phyloP scores from a whole-genome alignment of 805 yeast genomes.

The Nakazawaea ernobii region DNA sequence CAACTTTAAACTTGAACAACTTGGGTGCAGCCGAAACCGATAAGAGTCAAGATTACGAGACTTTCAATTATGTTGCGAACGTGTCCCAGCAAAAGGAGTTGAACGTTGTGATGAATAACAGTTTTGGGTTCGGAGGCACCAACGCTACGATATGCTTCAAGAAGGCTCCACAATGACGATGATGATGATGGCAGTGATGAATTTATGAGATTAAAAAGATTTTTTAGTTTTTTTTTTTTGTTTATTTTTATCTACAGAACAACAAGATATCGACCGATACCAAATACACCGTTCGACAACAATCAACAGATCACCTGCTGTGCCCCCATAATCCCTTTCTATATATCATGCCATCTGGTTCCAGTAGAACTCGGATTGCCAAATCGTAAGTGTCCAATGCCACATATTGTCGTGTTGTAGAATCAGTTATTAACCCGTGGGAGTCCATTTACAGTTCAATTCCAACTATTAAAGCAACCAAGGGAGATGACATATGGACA shows the following conservation, averaged over 20 bases:
- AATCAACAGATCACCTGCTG: too few species aligned
- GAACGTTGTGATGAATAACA: constrained; percentile 69
- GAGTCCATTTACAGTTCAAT: not conserved
- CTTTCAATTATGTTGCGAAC: constrained; percentile 54
- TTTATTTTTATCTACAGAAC: too few species aligned
- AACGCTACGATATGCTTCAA: constrained; percentile 68
- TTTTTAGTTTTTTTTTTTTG: not conserved
- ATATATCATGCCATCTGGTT: too few species aligned
- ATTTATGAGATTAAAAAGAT: not conserved
- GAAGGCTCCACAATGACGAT: constrained; percentile 16
- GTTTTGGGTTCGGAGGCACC: constrained; percentile 98
- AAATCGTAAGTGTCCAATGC: too few species aligned
- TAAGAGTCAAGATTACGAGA: constrained; percentile 16
- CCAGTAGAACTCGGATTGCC: too few species aligned
- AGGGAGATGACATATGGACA: constrained; percentile 7
- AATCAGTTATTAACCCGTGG: not conserved
- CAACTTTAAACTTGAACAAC: constrained; percentile 65
- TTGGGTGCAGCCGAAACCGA: constrained; percentile 47
- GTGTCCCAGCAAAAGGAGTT: constrained; percentile 34
- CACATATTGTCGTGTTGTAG: too few species aligned
- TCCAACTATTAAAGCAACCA: constrained; percentile 1
- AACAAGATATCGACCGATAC: too few species aligned
- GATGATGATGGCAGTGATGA: too few species aligned
- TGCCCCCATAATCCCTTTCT: too few species aligned
- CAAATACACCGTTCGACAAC: too few species aligned